Evolutionary conservation across 2,329 filamentous ascomycete genomes (phyloP).

Genomic region (Fragosphaeria purpurea): DNA sequence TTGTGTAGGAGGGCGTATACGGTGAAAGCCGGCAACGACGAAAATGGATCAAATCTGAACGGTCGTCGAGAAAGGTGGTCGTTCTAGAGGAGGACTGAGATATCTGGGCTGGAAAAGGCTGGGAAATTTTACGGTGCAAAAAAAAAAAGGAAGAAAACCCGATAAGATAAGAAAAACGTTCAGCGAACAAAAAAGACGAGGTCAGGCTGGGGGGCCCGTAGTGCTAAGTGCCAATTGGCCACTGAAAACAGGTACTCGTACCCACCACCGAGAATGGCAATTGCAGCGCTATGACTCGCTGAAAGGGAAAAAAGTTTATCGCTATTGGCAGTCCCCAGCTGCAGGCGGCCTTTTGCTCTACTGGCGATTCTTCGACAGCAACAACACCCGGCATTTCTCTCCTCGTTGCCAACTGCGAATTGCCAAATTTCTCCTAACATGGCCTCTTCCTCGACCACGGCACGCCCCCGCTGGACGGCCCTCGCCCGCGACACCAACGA

Average conservation of each 20-base stretch:
- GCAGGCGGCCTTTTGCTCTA: neutral
- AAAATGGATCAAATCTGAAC: no score
- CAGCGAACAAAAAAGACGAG: neutral
- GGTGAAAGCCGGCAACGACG: no score
- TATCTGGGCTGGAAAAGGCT: neutral
- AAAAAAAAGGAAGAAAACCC: constrained; percentile 5
- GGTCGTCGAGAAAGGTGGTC: neutral
- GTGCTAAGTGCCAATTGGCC: constrained; percentile 1
- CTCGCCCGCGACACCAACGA: constrained; percentile 92
- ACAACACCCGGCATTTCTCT: no score
- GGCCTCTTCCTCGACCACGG: constrained; percentile 14
- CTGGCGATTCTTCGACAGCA: no score
- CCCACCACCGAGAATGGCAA: neutral
- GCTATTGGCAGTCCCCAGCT: neutral
- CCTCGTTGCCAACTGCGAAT: neutral
- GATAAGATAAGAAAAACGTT: constrained; percentile 1
- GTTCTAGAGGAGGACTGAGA: neutral
- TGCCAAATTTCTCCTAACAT: constrained; percentile 10
- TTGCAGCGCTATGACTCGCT: constrained; percentile 10
- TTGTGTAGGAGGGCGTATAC: no score
- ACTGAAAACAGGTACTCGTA: neutral
- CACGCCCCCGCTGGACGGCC: constrained; percentile 55
- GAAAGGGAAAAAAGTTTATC: neutral
- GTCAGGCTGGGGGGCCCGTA: neutral
- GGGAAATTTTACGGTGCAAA: neutral